phyloP scores from a whole-genome alignment of 2,329 filamentous ascomycete species.

The Capronia coronata region DNA sequence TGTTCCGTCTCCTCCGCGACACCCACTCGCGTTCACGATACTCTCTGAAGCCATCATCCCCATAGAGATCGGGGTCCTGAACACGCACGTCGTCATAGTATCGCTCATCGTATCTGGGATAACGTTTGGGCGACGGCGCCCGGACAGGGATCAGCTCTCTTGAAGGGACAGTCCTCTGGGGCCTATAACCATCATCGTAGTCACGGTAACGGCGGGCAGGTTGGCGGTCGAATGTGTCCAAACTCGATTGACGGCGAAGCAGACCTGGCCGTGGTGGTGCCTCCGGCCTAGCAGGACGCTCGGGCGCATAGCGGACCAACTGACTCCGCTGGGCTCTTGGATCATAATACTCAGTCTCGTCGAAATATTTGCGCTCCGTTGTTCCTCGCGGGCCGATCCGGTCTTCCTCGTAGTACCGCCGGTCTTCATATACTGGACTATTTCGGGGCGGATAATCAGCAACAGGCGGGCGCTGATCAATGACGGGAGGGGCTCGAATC shows the following conservation, averaged over 20 bases:
- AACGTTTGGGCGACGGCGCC: slow-evolving; percentile 50
- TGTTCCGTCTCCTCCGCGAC: slow-evolving; percentile 33
- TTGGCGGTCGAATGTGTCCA: slow-evolving; percentile 82
- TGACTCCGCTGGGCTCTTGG: slow-evolving; percentile 43
- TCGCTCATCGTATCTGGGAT: slow-evolving; percentile 50
- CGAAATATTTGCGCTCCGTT: slow-evolving; percentile 35
- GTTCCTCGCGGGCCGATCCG: slow-evolving; percentile 40
- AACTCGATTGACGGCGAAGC: slow-evolving; percentile 74
- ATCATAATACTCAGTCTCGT: slow-evolving; percentile 34
- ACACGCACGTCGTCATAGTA: slow-evolving; percentile 61
- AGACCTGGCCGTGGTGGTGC: slow-evolving; percentile 58
- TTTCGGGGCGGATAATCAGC: slow-evolving; percentile 31
- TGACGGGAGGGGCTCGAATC: slow-evolving; percentile 35
- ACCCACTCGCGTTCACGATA: slow-evolving; percentile 59
- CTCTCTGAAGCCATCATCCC: slow-evolving; percentile 64
- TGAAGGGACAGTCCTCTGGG: slow-evolving; percentile 40
- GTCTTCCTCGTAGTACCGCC: slow-evolving; percentile 38
- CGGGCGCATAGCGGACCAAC: slow-evolving; percentile 51
- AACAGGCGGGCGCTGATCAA: slow-evolving; percentile 24
- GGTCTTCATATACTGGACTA: slow-evolving; percentile 34
- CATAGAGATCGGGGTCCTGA: slow-evolving; percentile 61
- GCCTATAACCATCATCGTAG: slow-evolving; percentile 34
- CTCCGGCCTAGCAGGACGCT: slow-evolving; percentile 49
- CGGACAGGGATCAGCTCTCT: slow-evolving; percentile 61
- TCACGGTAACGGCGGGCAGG: slow-evolving; percentile 50